Evolutionary conservation across 805 yeast genomes (phyloP).

Genomic region (Ogataea nitratoaversa): DNA sequence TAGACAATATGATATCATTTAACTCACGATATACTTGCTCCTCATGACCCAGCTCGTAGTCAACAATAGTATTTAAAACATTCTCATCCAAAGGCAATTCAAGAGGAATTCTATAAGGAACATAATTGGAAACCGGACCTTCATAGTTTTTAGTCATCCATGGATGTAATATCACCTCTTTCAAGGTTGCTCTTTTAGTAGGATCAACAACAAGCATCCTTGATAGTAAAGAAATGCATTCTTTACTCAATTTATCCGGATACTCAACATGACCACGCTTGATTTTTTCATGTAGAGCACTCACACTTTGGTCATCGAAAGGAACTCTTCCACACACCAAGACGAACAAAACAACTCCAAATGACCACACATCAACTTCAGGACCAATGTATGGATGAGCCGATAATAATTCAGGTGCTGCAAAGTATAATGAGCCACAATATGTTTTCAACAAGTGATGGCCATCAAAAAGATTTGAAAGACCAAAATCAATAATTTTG

Average conservation of each 20-base stretch:
- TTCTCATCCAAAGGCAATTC: conserved; percentile 60
- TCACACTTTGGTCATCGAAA: conserved; percentile 91
- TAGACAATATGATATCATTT: conserved; percentile 53
- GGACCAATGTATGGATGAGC: conserved; percentile 95
- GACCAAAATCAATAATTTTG: conserved; percentile 93
- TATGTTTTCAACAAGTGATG: conserved; percentile 78
- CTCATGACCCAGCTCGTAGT: conserved; percentile 73
- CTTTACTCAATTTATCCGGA: conserved; percentile 74
- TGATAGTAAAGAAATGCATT: conserved; percentile 73
- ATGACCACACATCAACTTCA: conserved; percentile 97
- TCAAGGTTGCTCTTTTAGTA: conserved; percentile 66
- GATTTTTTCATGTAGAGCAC: conserved; percentile 88
- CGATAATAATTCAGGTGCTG: conserved; percentile 93
- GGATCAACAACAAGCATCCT: conserved; percentile 94
- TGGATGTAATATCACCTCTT: conserved; percentile 81
- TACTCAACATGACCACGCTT: conserved; percentile 90
- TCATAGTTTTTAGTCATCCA: conserved; percentile 94
- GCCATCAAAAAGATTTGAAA: conserved; percentile 79
- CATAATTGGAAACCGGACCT: conserved; percentile 58
- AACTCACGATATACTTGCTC: conserved; percentile 55
- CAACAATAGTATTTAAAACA: conserved; percentile 70
- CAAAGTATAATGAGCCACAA: conserved; percentile 96
- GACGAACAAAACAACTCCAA: conserved; percentile 93
- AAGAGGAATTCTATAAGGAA: conserved; percentile 79
- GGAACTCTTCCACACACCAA: conserved; percentile 98